Conservation (phyloP, 1,284 basidiomycete genomes). For the Tetrapyrgos nigripes region DNA sequence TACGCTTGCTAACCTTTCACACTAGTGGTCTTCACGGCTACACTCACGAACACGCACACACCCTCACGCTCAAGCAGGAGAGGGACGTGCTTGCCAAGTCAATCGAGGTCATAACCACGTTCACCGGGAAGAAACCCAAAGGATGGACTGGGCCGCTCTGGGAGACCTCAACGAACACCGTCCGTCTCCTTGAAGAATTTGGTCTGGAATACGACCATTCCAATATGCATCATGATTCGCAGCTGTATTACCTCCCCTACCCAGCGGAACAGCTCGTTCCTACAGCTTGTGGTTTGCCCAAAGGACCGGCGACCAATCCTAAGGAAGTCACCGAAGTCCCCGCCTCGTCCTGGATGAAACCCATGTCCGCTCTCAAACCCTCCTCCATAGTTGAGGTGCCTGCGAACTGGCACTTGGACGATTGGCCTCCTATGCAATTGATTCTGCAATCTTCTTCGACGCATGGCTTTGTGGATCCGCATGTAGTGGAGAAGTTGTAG, state of each 20-base stretch:
- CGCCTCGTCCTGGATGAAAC: neutral
- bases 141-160: neutral
- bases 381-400: neutral
- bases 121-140: neutral
- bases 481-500: neutral
- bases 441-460: neutral
- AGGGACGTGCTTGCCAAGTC: neutral
- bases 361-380: neutral
- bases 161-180: neutral
- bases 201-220: conserved; percentile 1
- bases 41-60: neutral
- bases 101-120: neutral
- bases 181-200: neutral
- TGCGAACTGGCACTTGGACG: conserved; percentile 1
- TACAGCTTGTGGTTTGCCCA: neutral
- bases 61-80: neutral
- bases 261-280: neutral
- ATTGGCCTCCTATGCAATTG: conserved; percentile 1
- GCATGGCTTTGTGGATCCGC: neutral
- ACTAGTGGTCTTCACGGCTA: conserved; percentile 1
- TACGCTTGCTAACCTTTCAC: too few species aligned
- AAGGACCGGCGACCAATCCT: too few species aligned
- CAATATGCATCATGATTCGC: neutral
- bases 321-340: too few species aligned
- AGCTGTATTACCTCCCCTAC: conserved; percentile 1